Percentiles rank a stretch among this genome's conserved stretches.
Evolutionary conservation across 108 stramenopile species (phyloP).

Genomic region (Skeletonema grethae): DNA sequence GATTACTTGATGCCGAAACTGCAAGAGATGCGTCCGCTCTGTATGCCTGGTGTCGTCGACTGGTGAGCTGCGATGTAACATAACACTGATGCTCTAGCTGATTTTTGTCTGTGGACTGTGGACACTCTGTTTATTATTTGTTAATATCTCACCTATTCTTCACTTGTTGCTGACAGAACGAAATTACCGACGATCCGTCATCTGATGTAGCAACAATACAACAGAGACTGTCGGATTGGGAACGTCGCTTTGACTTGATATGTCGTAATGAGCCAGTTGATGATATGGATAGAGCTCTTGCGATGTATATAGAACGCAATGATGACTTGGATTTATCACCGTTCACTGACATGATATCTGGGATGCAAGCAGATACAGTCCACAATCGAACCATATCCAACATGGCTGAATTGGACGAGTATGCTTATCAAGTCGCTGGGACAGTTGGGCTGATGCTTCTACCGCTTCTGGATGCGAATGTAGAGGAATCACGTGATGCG

Average conservation of each 20-base stretch:
- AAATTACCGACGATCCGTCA: slow-evolving; percentile 14
- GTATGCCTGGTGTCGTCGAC: slow-evolving; percentile 37
- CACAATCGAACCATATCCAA: slow-evolving; percentile 11
- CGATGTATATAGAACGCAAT: slow-evolving; percentile 6
- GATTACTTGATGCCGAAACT: background rate
- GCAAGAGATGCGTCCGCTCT: slow-evolving; percentile 16
- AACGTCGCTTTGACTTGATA: slow-evolving; percentile 5
- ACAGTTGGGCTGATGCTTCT: slow-evolving; percentile 35
- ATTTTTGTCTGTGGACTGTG: background rate
- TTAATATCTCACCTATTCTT: background rate
- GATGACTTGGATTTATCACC: slow-evolving; percentile 10
- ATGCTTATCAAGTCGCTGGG: slow-evolving; percentile 43
- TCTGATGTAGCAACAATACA: slow-evolving; percentile 12
- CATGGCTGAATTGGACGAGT: slow-evolving; percentile 32
- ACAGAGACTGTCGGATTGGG: slow-evolving; percentile 4
- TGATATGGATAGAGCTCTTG: slow-evolving; percentile 19
- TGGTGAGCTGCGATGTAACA: background rate
- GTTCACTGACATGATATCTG: slow-evolving; percentile 32
- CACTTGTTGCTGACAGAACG: slow-evolving; percentile 4
- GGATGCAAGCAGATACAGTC: slow-evolving; percentile 31
- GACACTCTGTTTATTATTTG: background rate
- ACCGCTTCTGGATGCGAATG: slow-evolving; percentile 17
- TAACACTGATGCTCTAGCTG: background rate
- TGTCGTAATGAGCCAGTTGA: slow-evolving; percentile 8
- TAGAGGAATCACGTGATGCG: slow-evolving; percentile 13